A percentile compares a stretch with the other conserved stretches of the same genome.
Conservation (phyloP, 768 basidiomycete species). For the Epithele typhae region DNA sequence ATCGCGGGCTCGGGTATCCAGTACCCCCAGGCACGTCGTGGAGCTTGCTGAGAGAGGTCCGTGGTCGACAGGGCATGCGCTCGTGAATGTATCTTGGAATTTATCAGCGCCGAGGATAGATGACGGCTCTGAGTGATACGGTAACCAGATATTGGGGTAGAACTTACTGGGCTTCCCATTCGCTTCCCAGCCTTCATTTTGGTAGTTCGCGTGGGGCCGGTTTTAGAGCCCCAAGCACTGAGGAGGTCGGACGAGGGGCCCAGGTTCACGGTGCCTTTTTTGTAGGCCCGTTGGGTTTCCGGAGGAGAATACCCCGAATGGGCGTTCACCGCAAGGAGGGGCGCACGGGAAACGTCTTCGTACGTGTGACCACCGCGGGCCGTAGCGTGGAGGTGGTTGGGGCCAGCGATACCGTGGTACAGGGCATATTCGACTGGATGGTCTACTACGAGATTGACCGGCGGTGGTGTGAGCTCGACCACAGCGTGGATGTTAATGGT, state of each 20-base stretch:
- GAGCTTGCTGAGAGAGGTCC: background rate
- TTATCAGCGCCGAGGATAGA: background rate
- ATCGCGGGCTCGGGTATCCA: conserved; percentile 2
- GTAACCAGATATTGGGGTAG: background rate
- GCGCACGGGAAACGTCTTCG: background rate
- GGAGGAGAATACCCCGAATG: background rate
- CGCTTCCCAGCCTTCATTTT: no score
- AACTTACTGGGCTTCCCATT: no score
- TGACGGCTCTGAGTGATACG: background rate
- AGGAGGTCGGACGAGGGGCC: background rate
- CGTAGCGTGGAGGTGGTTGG: background rate
- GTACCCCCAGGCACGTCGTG: background rate
- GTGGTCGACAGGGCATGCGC: background rate
- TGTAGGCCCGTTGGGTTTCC: background rate
- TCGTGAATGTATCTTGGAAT: background rate
- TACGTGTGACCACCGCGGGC: background rate
- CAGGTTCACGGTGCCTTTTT: background rate
- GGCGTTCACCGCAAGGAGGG: background rate
- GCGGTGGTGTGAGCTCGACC: background rate
- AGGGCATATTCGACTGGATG: background rate
- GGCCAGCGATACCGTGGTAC: background rate
- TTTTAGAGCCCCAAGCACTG: no score
- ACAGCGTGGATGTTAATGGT: background rate
- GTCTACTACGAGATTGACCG: background rate
- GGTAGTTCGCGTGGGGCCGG: no score